phyloP scores from a whole-genome alignment of 176 grass and related monocot genomes.

The Chrysopogon serrulatus region DNA sequence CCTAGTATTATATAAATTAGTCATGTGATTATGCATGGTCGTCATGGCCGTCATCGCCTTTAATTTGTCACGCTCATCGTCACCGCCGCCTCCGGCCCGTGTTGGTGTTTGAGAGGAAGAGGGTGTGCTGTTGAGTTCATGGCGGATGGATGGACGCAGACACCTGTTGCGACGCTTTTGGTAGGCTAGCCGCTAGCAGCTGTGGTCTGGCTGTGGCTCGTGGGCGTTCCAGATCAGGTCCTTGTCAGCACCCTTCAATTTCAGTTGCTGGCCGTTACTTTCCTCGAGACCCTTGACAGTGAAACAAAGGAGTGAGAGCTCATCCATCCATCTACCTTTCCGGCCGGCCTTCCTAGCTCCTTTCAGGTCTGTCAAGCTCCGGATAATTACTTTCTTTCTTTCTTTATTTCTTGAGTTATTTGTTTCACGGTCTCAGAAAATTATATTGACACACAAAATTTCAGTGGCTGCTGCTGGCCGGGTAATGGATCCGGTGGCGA shows the following conservation, averaged over 20 bases:
- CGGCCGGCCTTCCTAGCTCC: too few relatives aligned
- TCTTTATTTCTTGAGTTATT: too few relatives aligned
- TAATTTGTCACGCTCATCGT: neutral
- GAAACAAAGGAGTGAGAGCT: neutral
- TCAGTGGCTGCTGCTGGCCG: too few relatives aligned
- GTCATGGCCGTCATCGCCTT: too few relatives aligned
- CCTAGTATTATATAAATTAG: neutral
- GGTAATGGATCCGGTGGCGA: too few relatives aligned
- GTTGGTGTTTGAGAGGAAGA: neutral
- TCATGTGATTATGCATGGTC: neutral
- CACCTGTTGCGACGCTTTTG: neutral
- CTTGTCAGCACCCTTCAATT: neutral
- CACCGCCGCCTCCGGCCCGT: too few relatives aligned
- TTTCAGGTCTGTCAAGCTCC: neutral
- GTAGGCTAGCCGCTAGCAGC: neutral
- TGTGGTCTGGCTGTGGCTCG: neutral
- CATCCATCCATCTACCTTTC: neutral
- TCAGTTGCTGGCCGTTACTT: neutral
- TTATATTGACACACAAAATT: neutral
- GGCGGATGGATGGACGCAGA: neutral
- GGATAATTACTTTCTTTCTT: neutral
- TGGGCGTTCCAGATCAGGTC: neutral
- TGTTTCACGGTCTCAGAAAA: too few relatives aligned
- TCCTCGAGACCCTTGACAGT: neutral
- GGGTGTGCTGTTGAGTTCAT: neutral